Evolutionary conservation across 192 early-diverging fungal species (phyloP), one percentile per base, ranked within the genome.

Genomic region (Diversispora eburnea): DNA sequence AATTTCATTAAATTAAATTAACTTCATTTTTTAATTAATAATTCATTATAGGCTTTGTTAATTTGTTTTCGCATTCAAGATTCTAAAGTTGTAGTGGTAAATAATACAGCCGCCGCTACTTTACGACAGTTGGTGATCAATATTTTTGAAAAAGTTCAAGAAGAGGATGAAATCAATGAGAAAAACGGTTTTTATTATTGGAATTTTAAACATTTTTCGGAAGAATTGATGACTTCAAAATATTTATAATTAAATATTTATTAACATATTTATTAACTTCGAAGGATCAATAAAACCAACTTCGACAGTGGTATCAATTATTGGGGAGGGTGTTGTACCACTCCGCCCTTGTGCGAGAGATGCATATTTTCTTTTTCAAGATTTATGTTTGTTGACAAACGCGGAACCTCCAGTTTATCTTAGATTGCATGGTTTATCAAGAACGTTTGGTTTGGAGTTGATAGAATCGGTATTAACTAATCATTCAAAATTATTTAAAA

Each of bases 301-400:
- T 8, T 68, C 65, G 3, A 61, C 74, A 43, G 54, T n/a, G 42
- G 72, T 78, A 13, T 72, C 67, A 59, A 49, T 73, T 45, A 76
- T 76, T 25, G 78, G 76, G 47, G 61, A 72, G 7, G 56, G 69
- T 5, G 42, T 19, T 19, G 59, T 71, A 65, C 70, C 20, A 70
- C 74, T 86, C 51, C 83, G 82, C 51, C 85, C 82, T 76, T 88
- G 86, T 75, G 86, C 87, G 4, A 88, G 86, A 67, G 96, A 98
- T 63, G 96, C 95, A n/a, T 91, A 86, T 79, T 84, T 90, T 79
- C 84, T 98, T 1, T 91, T 98, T 74, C 89, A 93, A 85, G 96
- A 98, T 72, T 78, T 98, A 56, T 98, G 94, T 66, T 75, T 91
- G 43, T 72, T 97, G 61, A 91, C 90, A 0, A 84, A 86, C 45